Evolutionary conservation across 371 early-diverging fungal species (phyloP).

Genomic region (Rhizopus sp.): DNA sequence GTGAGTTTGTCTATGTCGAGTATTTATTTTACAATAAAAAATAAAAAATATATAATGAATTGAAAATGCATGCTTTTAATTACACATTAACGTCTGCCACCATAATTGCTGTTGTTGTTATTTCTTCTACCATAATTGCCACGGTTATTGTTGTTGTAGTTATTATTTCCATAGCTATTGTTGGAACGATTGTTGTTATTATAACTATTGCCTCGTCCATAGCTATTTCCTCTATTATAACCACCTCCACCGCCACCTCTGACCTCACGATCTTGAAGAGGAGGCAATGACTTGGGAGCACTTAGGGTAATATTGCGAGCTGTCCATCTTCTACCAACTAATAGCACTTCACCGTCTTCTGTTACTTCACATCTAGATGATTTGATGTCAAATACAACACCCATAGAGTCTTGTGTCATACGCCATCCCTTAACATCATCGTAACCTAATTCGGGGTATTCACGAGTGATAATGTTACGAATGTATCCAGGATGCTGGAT

Average conservation of each 20-base stretch:
- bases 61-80: slow-evolving; percentile 2
- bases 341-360: slow-evolving; percentile 38
- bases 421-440: slow-evolving; percentile 76
- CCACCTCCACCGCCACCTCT: slow-evolving; percentile 32
- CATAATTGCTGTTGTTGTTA: slow-evolving; percentile 10
- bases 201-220: slow-evolving; percentile 26
- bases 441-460: slow-evolving; percentile 67
- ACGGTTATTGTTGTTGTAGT: slow-evolving; percentile 12
- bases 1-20: neutral
- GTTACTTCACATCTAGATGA: slow-evolving; percentile 66
- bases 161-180: slow-evolving; percentile 17
- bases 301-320: slow-evolving; percentile 64
- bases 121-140: slow-evolving; percentile 19
- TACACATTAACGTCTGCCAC: slow-evolving; percentile 14
- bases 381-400: slow-evolving; percentile 82
- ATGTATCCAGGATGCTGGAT: slow-evolving; percentile 83
- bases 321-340: slow-evolving; percentile 64
- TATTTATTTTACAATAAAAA: slow-evolving; percentile 23
- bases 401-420: slow-evolving; percentile 77
- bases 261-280: slow-evolving; percentile 69
- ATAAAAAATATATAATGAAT: slow-evolving; percentile 2
- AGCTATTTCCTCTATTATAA: slow-evolving; percentile 6
- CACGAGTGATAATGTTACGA: slow-evolving; percentile 71
- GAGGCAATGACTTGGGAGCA: slow-evolving; percentile 75
- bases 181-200: slow-evolving; percentile 26